Evolutionary conservation across 768 basidiomycete species (phyloP).

Genomic region (Tulasnella sp.): DNA sequence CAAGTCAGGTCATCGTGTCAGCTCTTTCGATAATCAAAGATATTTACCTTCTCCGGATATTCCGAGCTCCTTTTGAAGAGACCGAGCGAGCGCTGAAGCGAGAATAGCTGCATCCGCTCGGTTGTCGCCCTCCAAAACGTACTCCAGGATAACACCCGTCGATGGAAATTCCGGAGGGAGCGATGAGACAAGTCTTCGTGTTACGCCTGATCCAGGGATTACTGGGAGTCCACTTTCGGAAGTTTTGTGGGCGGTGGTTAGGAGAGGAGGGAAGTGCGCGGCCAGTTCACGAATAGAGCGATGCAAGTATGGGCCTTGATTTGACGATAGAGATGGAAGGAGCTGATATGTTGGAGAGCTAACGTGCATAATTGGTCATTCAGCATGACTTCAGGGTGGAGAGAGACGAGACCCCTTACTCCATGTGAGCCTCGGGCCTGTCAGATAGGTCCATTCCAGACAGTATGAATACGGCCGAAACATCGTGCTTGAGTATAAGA

Average conservation of each 20-base stretch:
- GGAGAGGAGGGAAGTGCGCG: constrained; percentile 27
- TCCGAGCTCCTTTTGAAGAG: constrained; percentile 28
- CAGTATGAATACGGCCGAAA: constrained; percentile 48
- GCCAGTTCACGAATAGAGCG: constrained; percentile 28
- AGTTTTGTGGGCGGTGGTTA: constrained; percentile 16
- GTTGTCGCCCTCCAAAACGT: constrained; percentile 77
- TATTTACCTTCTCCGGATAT: constrained; percentile 15
- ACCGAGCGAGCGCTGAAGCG: constrained; percentile 41
- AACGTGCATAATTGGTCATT: not conserved
- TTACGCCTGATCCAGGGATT: constrained; percentile 69
- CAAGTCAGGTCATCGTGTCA: too few relatives aligned
- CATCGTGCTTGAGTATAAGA: constrained; percentile 42
- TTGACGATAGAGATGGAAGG: constrained; percentile 32
- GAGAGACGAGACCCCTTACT: constrained; percentile 32
- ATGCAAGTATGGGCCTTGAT: constrained; percentile 30
- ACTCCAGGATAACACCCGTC: constrained; percentile 52
- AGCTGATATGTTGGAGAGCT: constrained; percentile 61
- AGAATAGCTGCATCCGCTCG: constrained; percentile 54
- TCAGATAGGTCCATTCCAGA: constrained; percentile 66
- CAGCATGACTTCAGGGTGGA: not conserved
- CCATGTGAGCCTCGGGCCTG: constrained; percentile 67
- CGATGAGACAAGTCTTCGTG: constrained; percentile 50
- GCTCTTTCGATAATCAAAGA: not conserved
- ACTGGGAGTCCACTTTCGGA: constrained; percentile 40
- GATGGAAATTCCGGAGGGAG: constrained; percentile 46